phyloP scores from a whole-genome alignment of 306 rosid genomes.

The Gastrolobium bilobum region DNA sequence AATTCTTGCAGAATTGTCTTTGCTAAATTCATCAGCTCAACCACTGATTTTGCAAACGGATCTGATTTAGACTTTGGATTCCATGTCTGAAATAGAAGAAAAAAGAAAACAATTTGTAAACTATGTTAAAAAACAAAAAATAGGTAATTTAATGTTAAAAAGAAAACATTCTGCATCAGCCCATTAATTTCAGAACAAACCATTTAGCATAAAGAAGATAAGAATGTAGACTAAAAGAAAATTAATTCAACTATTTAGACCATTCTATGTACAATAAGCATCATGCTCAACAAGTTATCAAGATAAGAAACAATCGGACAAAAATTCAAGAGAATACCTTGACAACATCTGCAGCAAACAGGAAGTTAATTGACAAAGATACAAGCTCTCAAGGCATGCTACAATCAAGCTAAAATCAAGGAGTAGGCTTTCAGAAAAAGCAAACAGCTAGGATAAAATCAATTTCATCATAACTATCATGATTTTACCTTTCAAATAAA shows the following conservation, averaged over 20 bases:
- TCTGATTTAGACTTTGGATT: conserved; percentile 94
- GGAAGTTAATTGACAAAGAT: too few relatives aligned
- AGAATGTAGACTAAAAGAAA: conserved; percentile 1
- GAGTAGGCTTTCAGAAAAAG: too few relatives aligned
- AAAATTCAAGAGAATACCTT: too few relatives aligned
- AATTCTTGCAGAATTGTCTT: conserved; percentile 75
- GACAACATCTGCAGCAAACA: too few relatives aligned
- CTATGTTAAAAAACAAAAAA: not conserved
- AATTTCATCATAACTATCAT: too few relatives aligned
- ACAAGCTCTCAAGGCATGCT: too few relatives aligned
- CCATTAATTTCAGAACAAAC: conserved; percentile 16
- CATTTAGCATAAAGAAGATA: not conserved
- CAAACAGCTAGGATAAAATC: too few relatives aligned
- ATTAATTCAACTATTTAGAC: not conserved
- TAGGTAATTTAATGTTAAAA: not conserved
- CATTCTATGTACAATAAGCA: not conserved
- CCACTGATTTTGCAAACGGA: conserved; percentile 78
- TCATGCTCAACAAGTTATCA: too few relatives aligned
- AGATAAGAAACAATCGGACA: too few relatives aligned
- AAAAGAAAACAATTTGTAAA: not conserved
- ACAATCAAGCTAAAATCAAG: too few relatives aligned
- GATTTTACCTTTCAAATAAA: too few relatives aligned
- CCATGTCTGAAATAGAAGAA: conserved; percentile 73
- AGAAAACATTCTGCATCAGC: not conserved
- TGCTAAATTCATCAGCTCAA: conserved; percentile 70